These are phyloP conservation scores for Panaeolus papilionaceus DNA, from an alignment of 768 basidiomycete species.

Conservation along the genomic window DNA sequence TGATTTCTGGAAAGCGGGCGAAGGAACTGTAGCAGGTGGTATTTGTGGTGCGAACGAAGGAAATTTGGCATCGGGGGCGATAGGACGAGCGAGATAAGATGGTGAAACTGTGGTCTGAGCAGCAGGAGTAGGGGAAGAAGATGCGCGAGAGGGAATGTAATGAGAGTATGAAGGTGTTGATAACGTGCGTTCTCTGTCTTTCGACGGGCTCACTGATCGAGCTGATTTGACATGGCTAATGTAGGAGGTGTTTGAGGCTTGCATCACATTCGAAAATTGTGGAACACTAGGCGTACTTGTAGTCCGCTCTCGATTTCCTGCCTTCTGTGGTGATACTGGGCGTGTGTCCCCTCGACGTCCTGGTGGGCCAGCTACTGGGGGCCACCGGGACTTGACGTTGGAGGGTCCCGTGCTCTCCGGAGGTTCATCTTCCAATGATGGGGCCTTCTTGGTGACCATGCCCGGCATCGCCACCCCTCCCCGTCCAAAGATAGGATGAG, in stretches of 20 bases:
- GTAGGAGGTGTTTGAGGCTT: conserved; percentile 27
- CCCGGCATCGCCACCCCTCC: conserved; percentile 82
- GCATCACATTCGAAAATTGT: conserved; percentile 25
- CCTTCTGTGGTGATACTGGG: conserved; percentile 43
- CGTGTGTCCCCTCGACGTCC: conserved; percentile 44
- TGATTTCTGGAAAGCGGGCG: conserved; percentile 66
- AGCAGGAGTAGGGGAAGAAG: conserved; percentile 19
- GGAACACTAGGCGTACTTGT: conserved; percentile 50
- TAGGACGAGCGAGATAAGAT: conserved; percentile 57
- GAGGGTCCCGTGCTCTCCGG: conserved; percentile 27
- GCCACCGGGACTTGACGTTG: conserved; percentile 31
- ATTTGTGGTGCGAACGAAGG: conserved; percentile 51
- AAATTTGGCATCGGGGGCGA: conserved; percentile 54
- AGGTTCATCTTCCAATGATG: conserved; percentile 21
- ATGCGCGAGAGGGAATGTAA: conserved; percentile 3
- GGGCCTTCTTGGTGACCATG: conserved; percentile 44
- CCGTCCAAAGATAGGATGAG: conserved; percentile 80
- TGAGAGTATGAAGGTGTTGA: conserved; percentile 28
- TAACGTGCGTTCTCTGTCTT: conserved; percentile 32
- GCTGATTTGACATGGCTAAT: conserved; percentile 19
- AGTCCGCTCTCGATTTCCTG: conserved; percentile 53
- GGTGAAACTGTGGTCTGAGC: conserved; percentile 36
- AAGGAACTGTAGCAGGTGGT: conserved; percentile 47
- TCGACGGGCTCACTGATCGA: conserved; percentile 27
- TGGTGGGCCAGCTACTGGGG: conserved; percentile 23